phyloP scores from a whole-genome alignment of 1,284 basidiomycete genomes.

The Naganishia liquefaciens region DNA sequence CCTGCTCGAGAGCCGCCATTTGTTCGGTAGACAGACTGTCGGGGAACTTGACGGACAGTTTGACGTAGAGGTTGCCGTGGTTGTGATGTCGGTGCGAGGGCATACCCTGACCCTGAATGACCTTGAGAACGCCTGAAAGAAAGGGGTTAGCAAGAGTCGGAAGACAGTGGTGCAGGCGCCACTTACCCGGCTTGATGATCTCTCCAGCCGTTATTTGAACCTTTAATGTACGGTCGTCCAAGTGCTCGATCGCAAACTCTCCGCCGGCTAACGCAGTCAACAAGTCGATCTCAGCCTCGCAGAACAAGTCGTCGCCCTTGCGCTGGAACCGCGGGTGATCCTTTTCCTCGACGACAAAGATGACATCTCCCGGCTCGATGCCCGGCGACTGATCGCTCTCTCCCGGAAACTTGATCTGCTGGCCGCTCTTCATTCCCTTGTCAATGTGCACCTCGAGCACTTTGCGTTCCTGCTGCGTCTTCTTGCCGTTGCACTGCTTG shows the following conservation, averaged over 20 bases:
- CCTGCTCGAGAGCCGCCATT: slow-evolving; percentile 78
- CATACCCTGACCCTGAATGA: slow-evolving; percentile 95
- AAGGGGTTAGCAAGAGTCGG: background rate
- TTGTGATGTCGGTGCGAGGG: slow-evolving; percentile 98
- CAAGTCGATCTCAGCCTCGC: slow-evolving; percentile 86
- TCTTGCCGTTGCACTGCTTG: slow-evolving; percentile 92
- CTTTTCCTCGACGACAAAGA: slow-evolving; percentile 97
- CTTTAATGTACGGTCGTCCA: slow-evolving; percentile 86
- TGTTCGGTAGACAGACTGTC: slow-evolving; percentile 70
- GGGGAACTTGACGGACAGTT: slow-evolving; percentile 86
- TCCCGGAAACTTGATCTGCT: slow-evolving; percentile 90
- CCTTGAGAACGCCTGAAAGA: slow-evolving; percentile 78
- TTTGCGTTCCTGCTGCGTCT: slow-evolving; percentile 92
- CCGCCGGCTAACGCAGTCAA: slow-evolving; percentile 93
- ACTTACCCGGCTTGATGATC: slow-evolving; percentile 85
- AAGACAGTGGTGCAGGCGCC: slow-evolving; percentile 3
- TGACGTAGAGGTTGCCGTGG: slow-evolving; percentile 88
- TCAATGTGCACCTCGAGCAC: slow-evolving; percentile 98
- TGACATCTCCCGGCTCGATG: slow-evolving; percentile 89
- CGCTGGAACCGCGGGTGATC: slow-evolving; percentile 88
- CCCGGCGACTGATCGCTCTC: slow-evolving; percentile 96
- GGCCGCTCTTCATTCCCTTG: slow-evolving; percentile 98
- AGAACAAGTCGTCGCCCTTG: slow-evolving; percentile 88
- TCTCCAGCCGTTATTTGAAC: slow-evolving; percentile 87
- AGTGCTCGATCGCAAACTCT: slow-evolving; percentile 83